phyloP scores from a whole-genome alignment of 208 protist genomes.

The Trypanosoma caninum region DNA sequence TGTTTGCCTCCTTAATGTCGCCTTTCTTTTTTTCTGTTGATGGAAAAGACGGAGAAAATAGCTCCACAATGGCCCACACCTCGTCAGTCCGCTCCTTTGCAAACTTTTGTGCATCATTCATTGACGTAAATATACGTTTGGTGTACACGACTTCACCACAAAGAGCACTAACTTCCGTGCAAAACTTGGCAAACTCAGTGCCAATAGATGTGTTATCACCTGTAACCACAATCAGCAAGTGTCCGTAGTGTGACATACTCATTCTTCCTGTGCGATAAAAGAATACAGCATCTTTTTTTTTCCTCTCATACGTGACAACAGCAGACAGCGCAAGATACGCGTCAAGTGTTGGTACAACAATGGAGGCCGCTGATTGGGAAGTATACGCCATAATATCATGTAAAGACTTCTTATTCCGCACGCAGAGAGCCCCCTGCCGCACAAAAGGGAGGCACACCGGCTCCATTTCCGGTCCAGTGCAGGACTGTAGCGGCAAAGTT shows the following conservation, averaged over 20 bases:
- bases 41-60: constrained; percentile 22
- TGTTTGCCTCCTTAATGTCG: not conserved
- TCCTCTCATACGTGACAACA: constrained; percentile 33
- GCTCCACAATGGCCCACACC: constrained; percentile 74
- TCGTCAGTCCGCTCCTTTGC: constrained; percentile 37
- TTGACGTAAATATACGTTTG: constrained; percentile 29
- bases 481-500: not conserved
- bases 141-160: constrained; percentile 48
- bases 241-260: constrained; percentile 67
- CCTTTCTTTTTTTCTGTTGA: not conserved
- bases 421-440: constrained; percentile 19
- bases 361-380: constrained; percentile 34
- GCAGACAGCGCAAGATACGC: constrained; percentile 52
- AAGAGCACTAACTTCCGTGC: constrained; percentile 35
- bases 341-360: constrained; percentile 45
- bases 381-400: constrained; percentile 29
- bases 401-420: constrained; percentile 2
- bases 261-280: constrained; percentile 39
- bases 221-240: constrained; percentile 50
- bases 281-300: constrained; percentile 35
- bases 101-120: constrained; percentile 51
- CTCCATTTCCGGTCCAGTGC: constrained; percentile 32
- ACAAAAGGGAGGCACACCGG: constrained; percentile 31
- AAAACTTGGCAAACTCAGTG: constrained; percentile 48
- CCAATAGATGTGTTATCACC: constrained; percentile 24